A percentile compares a stretch with the other conserved stretches of the same genome.
Evolutionary conservation across 257 asterid genomes (phyloP).

Genomic region (Gynochthodes officinalis): DNA sequence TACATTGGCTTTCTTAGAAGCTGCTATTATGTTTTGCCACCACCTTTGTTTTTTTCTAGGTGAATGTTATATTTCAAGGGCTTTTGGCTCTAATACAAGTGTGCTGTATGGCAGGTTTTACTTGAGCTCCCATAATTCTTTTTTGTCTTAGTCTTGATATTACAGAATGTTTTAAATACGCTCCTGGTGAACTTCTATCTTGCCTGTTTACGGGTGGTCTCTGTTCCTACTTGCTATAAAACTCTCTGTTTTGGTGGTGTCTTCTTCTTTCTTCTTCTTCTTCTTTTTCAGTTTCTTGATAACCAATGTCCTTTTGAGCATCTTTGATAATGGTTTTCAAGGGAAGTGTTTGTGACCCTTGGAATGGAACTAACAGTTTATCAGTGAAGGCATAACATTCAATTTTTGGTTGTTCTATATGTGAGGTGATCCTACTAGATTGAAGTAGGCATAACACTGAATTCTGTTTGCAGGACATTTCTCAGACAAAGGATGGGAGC

Average conservation of each 20-base stretch:
- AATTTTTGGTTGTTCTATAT: not conserved
- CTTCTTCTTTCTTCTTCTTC: not conserved
- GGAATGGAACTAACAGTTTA: not conserved
- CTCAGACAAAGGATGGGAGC: slow-evolving; percentile 39
- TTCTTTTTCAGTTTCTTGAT: no score
- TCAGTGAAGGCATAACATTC: not conserved
- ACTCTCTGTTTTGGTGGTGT: not conserved
- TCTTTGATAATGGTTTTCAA: not conserved
- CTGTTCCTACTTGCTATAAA: not conserved
- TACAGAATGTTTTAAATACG: not conserved
- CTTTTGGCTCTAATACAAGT: no score
- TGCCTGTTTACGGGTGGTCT: not conserved
- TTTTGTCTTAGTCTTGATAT: not conserved
- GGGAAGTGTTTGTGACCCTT: no score
- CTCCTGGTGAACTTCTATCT: not conserved
- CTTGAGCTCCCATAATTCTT: no score
- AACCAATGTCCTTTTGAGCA: not conserved
- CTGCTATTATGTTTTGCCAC: not conserved
- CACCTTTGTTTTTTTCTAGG: no score
- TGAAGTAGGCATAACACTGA: not conserved
- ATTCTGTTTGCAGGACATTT: slow-evolving; percentile 50
- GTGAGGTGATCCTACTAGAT: not conserved
- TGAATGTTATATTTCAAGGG: not conserved
- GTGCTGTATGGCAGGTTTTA: not conserved
- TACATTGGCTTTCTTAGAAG: not conserved